Evolutionary conservation across 176 grass and related monocot genomes (phyloP).

Genomic region (Tillandsia fasciculata): DNA sequence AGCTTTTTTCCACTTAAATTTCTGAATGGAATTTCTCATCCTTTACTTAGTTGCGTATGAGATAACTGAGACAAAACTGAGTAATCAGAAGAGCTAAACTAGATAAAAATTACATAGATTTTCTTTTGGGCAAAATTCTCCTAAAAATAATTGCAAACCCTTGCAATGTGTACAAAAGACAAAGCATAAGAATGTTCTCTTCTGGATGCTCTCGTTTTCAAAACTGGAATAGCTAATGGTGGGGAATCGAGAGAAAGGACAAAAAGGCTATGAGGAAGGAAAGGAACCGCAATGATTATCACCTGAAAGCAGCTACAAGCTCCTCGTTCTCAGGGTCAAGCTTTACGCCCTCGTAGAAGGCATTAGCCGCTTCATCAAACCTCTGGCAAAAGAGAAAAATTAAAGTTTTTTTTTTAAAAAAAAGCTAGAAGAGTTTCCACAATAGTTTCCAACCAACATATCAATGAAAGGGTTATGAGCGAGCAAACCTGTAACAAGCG

Average conservation of each 20-base stretch:
- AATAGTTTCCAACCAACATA: neutral
- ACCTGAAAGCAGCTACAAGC: slow-evolving; percentile 84
- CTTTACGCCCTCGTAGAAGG: slow-evolving; percentile 78
- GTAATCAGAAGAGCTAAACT: no score
- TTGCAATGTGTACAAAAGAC: no score
- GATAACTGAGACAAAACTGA: no score
- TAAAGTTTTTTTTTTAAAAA: slow-evolving; percentile 5
- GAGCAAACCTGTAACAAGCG: slow-evolving; percentile 63
- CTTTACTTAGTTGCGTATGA: no score
- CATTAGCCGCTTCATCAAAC: slow-evolving; percentile 73
- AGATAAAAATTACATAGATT: no score
- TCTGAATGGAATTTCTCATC: no score
- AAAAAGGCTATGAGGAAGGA: neutral
- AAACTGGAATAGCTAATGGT: neutral
- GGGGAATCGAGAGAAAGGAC: neutral
- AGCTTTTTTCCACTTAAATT: no score
- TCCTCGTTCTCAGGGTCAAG: slow-evolving; percentile 81
- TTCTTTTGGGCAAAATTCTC: no score
- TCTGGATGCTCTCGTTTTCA: no score
- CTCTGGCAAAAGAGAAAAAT: slow-evolving; percentile 33
- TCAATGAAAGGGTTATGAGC: slow-evolving; percentile 4
- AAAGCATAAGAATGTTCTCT: no score
- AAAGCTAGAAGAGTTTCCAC: neutral
- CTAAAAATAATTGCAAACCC: no score
- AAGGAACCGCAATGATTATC: neutral